Base-by-base conservation (phyloP, 257 asterid genomes). In the Voacanga thouarsii region DNA sequence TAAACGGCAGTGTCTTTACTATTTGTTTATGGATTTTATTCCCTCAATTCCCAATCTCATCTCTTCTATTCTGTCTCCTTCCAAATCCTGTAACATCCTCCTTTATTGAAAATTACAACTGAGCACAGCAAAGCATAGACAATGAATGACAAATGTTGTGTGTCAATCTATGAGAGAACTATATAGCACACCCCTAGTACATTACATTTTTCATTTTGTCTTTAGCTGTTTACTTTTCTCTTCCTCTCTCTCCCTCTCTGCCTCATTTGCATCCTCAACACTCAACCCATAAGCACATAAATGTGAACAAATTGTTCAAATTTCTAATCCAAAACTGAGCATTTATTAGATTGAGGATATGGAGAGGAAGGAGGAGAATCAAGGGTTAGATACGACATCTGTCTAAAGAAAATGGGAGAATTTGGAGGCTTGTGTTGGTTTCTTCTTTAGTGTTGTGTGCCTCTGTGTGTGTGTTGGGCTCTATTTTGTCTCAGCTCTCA, bases 111-210 rank as follows among this genome's bases (percentile, higher is more conserved):
- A 72, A 72, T 72, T 72, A 79, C 82, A 61, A 47, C 73, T 59
- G 72, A 78, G 33, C 28, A 79, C 81, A 78, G 66, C 81, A 71
- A 56, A 78, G 76, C 77, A 71, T 72, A 74, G 77, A 23, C 82
- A 72, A 71, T 72, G 67, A 78, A 72, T 78, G 82, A 71, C 43
- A 71, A 41, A 67, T 67, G 16, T 67, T 66, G 44, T 41, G 69
- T 28, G 8, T 14, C 69, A 14, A 63, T 9, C 5, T 60, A 16
- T 0, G 39, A 1, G 23, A 68, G 73, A 41, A 41, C 73, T 39
- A 67, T 67, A 68, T 68, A 68, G 5, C 30, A 1, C 19, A 5
- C 30, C 72, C 5, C 50, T 65, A 33, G 14, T 15, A 7, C 45
- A 5, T 30, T 2, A 19, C 50, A 67, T 39, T 39, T 67, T 21